Evolutionary conservation across 176 grass and related monocot genomes (phyloP).

Genomic region (Puccinellia tenuiflora): DNA sequence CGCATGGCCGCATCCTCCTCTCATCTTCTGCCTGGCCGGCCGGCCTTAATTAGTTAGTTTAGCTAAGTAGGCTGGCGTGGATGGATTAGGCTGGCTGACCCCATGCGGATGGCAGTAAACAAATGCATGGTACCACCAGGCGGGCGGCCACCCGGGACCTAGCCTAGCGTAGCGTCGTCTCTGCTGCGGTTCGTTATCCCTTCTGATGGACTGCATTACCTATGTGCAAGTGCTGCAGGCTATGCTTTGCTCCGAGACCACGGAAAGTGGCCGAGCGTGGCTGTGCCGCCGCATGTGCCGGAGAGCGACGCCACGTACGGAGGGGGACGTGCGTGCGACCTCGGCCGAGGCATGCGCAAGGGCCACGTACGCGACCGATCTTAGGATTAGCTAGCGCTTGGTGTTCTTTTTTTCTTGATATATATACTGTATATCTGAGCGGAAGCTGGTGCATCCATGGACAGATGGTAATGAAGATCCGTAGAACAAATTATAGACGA

Average conservation of each 20-base stretch:
- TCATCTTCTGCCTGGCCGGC: too few relatives aligned
- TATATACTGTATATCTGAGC: too few relatives aligned
- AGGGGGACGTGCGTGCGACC: constrained; percentile 10
- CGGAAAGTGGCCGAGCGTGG: background rate
- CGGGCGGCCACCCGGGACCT: background rate
- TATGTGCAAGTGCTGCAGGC: background rate
- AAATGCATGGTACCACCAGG: background rate
- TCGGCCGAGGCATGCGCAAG: too few relatives aligned
- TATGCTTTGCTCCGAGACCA: constrained; percentile 7
- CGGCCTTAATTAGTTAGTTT: background rate
- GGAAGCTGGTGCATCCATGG: too few relatives aligned
- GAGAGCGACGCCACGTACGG: too few relatives aligned
- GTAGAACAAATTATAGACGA: too few relatives aligned
- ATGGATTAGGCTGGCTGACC: background rate
- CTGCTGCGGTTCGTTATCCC: constrained; percentile 14
- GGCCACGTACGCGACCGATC: too few relatives aligned
- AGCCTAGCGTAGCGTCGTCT: background rate
- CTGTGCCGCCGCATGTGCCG: constrained; percentile 13
- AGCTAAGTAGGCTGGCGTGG: background rate
- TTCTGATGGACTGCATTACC: background rate
- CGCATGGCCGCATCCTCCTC: background rate
- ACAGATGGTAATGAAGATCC: too few relatives aligned
- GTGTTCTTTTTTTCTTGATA: too few relatives aligned
- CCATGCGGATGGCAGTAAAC: background rate
- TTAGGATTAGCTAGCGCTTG: too few relatives aligned